A percentile compares a stretch with the other conserved stretches of the same genome.
Conservation (phyloP, 768 basidiomycete species). For the Phlegmacium glaucopus region DNA sequence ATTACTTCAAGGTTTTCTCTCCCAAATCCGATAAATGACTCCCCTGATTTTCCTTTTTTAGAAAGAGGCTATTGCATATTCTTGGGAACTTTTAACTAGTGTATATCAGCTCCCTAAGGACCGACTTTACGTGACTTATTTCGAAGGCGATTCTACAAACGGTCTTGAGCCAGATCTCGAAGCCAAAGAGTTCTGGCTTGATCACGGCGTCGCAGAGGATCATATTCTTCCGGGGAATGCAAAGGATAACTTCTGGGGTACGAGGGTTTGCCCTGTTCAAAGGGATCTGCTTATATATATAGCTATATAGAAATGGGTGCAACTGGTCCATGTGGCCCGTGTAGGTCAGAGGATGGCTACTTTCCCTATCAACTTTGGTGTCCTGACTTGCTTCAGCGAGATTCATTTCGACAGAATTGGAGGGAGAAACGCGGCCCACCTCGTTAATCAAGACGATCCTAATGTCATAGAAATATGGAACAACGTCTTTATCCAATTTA, state of each 20-base stretch:
- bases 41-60: conserved; percentile 28
- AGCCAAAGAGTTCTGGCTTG: conserved; percentile 82
- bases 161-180: conserved; percentile 87
- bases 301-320: conserved; percentile 92
- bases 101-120: conserved; percentile 88
- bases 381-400: conserved; percentile 52
- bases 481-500: conserved; percentile 99
- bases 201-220: conserved; percentile 84
- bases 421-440: conserved; percentile 88
- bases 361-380: background rate
- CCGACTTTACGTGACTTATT: conserved; percentile 95
- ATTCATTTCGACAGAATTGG: conserved; percentile 97
- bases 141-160: conserved; percentile 87
- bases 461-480: conserved; percentile 99
- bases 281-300: background rate
- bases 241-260: conserved; percentile 99
- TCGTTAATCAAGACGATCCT: conserved; percentile 96
- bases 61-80: conserved; percentile 91
- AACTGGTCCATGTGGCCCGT: conserved; percentile 97
- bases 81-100: conserved; percentile 91
- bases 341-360: conserved; percentile 51
- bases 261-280: conserved; percentile 1
- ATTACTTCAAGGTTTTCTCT: conserved; percentile 89
- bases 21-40: conserved; percentile 4
- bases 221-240: conserved; percentile 93